Evolutionary conservation across 257 asterid species (phyloP).

Genomic region (Petunia axillaris): DNA sequence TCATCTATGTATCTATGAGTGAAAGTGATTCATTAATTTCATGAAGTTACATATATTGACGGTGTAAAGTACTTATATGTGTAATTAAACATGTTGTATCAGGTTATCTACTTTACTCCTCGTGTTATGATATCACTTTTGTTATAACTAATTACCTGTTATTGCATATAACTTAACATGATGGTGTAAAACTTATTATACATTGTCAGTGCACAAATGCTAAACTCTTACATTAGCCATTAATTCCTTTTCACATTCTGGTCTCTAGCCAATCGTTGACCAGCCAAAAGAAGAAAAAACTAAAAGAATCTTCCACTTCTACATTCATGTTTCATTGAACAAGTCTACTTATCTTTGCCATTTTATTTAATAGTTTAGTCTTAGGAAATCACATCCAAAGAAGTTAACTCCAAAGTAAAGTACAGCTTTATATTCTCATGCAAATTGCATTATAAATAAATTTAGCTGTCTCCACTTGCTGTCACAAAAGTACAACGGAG

Average conservation of each 20-base stretch:
- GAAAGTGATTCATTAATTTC: neutral
- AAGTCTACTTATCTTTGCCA: neutral
- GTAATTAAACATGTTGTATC: neutral
- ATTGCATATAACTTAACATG: neutral
- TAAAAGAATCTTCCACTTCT: neutral
- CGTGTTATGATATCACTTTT: neutral
- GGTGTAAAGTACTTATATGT: neutral
- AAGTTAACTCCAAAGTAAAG: neutral
- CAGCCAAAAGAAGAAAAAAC: neutral
- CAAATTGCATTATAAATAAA: neutral
- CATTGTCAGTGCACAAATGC: neutral
- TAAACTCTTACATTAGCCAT: neutral
- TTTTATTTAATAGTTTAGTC: neutral
- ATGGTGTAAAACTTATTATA: neutral
- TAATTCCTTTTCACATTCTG: neutral
- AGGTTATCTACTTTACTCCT: neutral
- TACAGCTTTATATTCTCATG: neutral
- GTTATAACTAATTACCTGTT: neutral
- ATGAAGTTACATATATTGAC: neutral
- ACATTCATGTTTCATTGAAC: neutral
- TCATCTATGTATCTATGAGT: neutral
- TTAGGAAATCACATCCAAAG: neutral
- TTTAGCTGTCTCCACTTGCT: conserved; percentile 13
- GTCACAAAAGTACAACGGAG: conserved; percentile 21
- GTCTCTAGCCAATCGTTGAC: conserved; percentile 21